phyloP scores from a whole-genome alignment of 2,329 filamentous ascomycete genomes.

The Phaeoacremonium minimum region DNA sequence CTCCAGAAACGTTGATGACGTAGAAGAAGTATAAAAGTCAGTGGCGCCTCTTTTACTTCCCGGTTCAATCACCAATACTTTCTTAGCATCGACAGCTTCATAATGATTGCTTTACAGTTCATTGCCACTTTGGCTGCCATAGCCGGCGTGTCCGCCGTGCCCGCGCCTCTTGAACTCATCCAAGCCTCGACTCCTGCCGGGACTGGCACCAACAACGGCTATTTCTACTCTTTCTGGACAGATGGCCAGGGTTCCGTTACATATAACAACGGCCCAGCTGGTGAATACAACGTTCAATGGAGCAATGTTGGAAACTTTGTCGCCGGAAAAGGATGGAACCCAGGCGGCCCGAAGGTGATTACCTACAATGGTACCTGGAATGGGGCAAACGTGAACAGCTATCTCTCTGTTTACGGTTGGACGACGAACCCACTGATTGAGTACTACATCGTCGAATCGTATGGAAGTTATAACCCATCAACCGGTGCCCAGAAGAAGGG shows the following conservation, averaged over 20 bases:
- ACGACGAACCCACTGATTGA: conserved; percentile 23
- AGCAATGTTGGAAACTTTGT: conserved; percentile 45
- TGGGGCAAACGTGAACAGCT: conserved; percentile 20
- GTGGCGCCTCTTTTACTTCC: too few relatives aligned
- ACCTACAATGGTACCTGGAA: conserved; percentile 22
- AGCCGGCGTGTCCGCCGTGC: too few relatives aligned
- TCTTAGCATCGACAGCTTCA: too few relatives aligned
- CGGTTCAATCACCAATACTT: too few relatives aligned
- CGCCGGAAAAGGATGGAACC: conserved; percentile 54
- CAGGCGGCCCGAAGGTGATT: conserved; percentile 30
- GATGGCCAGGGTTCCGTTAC: conserved; percentile 29
- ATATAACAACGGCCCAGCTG: conserved; percentile 34
- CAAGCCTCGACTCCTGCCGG: conserved; percentile 21
- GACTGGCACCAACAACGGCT: conserved; percentile 29
- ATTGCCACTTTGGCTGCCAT: too few relatives aligned
- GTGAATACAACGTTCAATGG: conserved; percentile 36
- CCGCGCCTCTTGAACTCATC: too few relatives aligned
- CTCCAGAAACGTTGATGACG: too few relatives aligned
- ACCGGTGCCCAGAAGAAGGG: conserved; percentile 10
- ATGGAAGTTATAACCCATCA: conserved; percentile 13
- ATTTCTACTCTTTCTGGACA: conserved; percentile 42
- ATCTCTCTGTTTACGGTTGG: conserved; percentile 27
- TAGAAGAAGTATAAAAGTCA: too few relatives aligned
- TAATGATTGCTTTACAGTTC: too few relatives aligned
- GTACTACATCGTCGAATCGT: conserved; percentile 20